phyloP scores from a whole-genome alignment of 2,329 filamentous ascomycete species.

The Trichothecium sympodiale region DNA sequence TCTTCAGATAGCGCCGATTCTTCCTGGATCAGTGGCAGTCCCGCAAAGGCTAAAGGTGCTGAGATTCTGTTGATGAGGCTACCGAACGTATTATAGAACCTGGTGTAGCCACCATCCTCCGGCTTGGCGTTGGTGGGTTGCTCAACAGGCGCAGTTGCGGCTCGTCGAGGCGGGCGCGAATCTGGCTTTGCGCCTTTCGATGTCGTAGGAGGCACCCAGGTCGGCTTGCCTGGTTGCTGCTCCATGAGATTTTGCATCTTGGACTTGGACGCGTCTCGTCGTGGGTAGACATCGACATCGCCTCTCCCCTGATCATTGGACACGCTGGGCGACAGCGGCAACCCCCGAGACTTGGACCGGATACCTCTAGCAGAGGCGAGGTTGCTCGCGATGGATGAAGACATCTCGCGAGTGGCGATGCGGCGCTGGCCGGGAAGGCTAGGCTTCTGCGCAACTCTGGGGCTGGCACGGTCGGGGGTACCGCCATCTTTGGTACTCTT shows the following conservation, averaged over 20 bases:
- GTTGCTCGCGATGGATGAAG: conserved; percentile 80
- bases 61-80: conserved; percentile 81
- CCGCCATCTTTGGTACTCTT: conserved; percentile 4
- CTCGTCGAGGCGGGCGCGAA: neutral
- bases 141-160: neutral
- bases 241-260: conserved; percentile 49
- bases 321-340: conserved; percentile 60
- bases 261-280: conserved; percentile 35
- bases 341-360: conserved; percentile 49
- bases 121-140: conserved; percentile 6
- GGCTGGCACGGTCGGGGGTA: conserved; percentile 5
- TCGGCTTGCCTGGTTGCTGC: conserved; percentile 37
- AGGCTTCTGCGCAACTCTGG: conserved; percentile 16
- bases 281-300: conserved; percentile 48
- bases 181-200: too few relatives aligned
- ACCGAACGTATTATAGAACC: conserved; percentile 88
- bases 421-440: conserved; percentile 30
- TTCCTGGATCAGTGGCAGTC: conserved; percentile 62
- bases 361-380: conserved; percentile 80
- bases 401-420: conserved; percentile 54
- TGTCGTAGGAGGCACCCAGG: conserved; percentile 34
- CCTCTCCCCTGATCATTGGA: conserved; percentile 65
- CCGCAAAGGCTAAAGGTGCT: conserved; percentile 84
- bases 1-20: conserved; percentile 22
- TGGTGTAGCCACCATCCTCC: conserved; percentile 70